These are phyloP conservation scores for Phialophora tarda DNA, from an alignment of 2,329 filamentous ascomycete genomes.

Conservation along the genomic window DNA sequence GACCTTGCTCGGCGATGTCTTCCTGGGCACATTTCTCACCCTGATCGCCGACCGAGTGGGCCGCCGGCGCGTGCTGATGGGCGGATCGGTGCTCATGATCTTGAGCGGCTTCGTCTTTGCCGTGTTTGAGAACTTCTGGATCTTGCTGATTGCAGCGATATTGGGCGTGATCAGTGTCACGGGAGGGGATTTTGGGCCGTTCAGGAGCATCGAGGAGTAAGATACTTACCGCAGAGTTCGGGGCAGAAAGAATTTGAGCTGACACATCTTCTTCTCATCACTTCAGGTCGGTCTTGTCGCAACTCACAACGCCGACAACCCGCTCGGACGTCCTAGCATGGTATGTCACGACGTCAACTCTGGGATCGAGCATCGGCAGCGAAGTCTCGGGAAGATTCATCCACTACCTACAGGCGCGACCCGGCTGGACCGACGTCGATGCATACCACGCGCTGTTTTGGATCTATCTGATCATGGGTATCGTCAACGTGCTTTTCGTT, in stretches of 20 bases:
- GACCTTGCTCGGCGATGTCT: slow-evolving; percentile 65
- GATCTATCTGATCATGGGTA: slow-evolving; percentile 63
- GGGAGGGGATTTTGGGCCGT: slow-evolving; percentile 69
- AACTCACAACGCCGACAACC: slow-evolving; percentile 39
- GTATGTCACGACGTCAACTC: slow-evolving; percentile 59
- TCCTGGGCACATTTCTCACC: slow-evolving; percentile 65
- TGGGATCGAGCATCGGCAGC: slow-evolving; percentile 62
- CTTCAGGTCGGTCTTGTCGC: slow-evolving; percentile 47
- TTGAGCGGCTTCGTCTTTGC: slow-evolving; percentile 64
- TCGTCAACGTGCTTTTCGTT: slow-evolving; percentile 56
- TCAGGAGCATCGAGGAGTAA: slow-evolving; percentile 66
- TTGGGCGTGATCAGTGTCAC: slow-evolving; percentile 67
- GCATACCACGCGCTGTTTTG: slow-evolving; percentile 65
- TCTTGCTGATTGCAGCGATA: slow-evolving; percentile 63
- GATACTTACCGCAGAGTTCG: neutral
- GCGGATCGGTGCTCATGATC: slow-evolving; percentile 63
- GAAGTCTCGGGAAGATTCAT: slow-evolving; percentile 60
- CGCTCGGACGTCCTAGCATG: slow-evolving; percentile 39
- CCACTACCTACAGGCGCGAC: slow-evolving; percentile 51
- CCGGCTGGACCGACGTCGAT: slow-evolving; percentile 57
- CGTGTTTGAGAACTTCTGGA: slow-evolving; percentile 60
- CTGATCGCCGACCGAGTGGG: slow-evolving; percentile 65
- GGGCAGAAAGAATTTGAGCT: neutral
- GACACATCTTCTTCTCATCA: slow-evolving; percentile 5
- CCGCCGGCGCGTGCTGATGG: slow-evolving; percentile 58